Base-by-base conservation (phyloP, 768 basidiomycete genomes). In the Suillus discolor region DNA sequence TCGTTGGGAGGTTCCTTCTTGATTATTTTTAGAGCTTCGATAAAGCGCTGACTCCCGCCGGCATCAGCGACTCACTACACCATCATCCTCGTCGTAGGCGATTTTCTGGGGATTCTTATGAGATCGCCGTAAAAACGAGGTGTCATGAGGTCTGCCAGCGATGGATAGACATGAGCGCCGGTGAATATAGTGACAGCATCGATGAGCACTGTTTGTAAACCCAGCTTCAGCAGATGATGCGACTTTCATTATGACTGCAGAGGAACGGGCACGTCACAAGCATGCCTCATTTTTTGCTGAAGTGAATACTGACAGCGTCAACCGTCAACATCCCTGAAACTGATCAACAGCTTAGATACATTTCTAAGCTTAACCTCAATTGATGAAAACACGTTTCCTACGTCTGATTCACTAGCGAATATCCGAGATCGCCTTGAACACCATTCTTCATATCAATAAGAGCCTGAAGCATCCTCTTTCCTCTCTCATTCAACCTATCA, bases 401-500 rank as follows among this genome's bases (percentile, higher is more conserved):
- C 7, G 8, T 38, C 25, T 51, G 25, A 51, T 51, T 51, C 49
- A 59, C 23, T 28, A 41, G 57, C 1, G 89, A 90, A 72, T 85
- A 90, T 2, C 80, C 87, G 1, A 89, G 75, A n/a, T 83, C 77
- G 0, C 71, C 77, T 7, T 70, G 69, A 2, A 79, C 74, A 44
- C 70, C 71, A 42, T 82, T 74, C 67, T 89, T 84, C 81, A 92
- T 82, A 61, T 72, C 70, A 51, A 89, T 55, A 36, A 93, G 75
- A n/a, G 84, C 82, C 31, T 83, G 81, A 57, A 89, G 78, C 89
- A 92, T 91, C 59, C 64, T 75, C 69, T 73, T 79, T 11, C 87
- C 85, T 34, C 76, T 72, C 20, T 75, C 78, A 51, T 83, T 77
- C 25, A 91, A 72, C 2, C 78, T 79, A 13, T 79, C 73, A 7